Percentiles rank a stretch among this genome's conserved stretches.
phyloP scores from a whole-genome alignment of 2,329 filamentous ascomycete species.

The Colletotrichum brevisporum region DNA sequence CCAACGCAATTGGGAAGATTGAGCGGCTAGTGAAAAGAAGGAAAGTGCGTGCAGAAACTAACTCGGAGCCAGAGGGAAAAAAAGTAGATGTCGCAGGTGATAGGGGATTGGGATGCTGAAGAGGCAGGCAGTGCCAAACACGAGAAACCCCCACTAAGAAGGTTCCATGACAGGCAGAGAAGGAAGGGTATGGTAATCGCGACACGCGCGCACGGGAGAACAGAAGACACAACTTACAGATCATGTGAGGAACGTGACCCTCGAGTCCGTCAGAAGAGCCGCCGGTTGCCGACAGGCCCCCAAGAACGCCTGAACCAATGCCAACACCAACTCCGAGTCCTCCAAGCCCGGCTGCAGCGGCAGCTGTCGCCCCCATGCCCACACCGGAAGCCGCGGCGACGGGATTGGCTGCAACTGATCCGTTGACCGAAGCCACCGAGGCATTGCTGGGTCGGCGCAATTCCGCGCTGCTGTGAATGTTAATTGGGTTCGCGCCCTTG shows the following conservation, averaged over 20 bases:
- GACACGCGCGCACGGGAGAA: neutral
- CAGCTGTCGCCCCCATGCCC: constrained; percentile 23
- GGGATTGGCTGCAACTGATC: constrained; percentile 37
- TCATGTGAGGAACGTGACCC: constrained; percentile 62
- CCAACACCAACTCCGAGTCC: constrained; percentile 41
- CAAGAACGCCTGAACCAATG: constrained; percentile 35
- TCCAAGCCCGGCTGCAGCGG: constrained; percentile 29
- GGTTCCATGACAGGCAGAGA: neutral
- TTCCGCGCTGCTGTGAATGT: constrained; percentile 55
- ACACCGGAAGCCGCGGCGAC: constrained; percentile 14
- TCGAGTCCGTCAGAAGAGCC: constrained; percentile 48
- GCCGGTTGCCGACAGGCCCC: constrained; percentile 33
- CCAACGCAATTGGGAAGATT: too few species aligned
- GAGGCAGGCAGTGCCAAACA: neutral
- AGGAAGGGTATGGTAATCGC: neutral
- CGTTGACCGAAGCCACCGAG: constrained; percentile 46
- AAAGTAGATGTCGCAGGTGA: neutral
- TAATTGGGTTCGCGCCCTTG: constrained; percentile 52
- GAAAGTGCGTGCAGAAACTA: too few species aligned
- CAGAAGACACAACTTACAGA: constrained; percentile 57
- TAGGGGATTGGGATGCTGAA: neutral
- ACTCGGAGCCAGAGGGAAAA: constrained; percentile 39
- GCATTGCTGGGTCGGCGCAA: constrained; percentile 54
- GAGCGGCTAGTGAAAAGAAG: too few species aligned
- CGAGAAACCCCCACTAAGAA: neutral